Percentiles rank a stretch among this genome's conserved stretches.
These are phyloP conservation scores for Rhizoctonia solani DNA, from an alignment of 1,284 basidiomycete genomes.

Conservation along the genomic window DNA sequence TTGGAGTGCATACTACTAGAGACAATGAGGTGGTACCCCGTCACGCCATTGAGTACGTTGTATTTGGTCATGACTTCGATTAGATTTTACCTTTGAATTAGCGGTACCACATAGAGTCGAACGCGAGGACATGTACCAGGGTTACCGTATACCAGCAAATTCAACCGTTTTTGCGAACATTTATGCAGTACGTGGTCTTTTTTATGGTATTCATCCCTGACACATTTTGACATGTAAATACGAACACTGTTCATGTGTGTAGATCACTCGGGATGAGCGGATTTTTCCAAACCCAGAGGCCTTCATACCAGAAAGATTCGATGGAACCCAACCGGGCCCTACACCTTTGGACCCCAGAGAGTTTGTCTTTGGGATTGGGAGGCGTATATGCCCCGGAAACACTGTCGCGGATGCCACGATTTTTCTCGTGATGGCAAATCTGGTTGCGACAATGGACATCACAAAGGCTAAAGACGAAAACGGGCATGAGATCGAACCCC, in stretches of 20 bases:
- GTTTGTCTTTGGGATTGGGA: slow-evolving; percentile 14
- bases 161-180: slow-evolving; percentile 10
- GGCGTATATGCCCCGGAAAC: slow-evolving; percentile 9
- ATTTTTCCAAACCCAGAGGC: slow-evolving; percentile 1
- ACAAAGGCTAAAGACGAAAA: slow-evolving; percentile 7
- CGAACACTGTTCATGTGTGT: neutral
- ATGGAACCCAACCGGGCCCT: neutral
- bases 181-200: neutral
- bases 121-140: slow-evolving; percentile 12
- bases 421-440: neutral
- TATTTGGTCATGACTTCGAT: neutral
- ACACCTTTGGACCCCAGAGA: neutral
- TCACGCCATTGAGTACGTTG: neutral
- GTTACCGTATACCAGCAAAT: slow-evolving; percentile 20
- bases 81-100: neutral
- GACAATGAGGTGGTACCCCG: slow-evolving; percentile 22
- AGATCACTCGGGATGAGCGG: slow-evolving; percentile 5
- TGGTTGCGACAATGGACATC: slow-evolving; percentile 23
- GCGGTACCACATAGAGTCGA: neutral
- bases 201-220: neutral
- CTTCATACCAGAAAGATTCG: slow-evolving; percentile 15
- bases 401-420: neutral
- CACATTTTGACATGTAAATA: neutral
- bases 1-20: slow-evolving; percentile 31
- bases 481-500: neutral